Conservation (phyloP, 768 basidiomycete species). For the Terana coerulea region DNA sequence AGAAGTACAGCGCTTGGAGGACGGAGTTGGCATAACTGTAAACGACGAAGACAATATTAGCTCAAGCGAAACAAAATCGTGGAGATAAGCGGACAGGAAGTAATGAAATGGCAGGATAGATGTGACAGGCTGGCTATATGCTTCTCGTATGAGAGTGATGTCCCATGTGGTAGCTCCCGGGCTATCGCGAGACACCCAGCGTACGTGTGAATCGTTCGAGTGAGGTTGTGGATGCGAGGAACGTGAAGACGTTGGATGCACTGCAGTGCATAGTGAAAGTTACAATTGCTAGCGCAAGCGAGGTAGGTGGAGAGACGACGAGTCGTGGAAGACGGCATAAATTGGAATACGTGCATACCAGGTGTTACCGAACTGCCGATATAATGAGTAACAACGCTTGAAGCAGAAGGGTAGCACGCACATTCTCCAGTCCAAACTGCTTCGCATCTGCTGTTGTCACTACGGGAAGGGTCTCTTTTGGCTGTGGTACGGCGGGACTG, state of each 20-base stretch:
- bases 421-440: constrained; percentile 96
- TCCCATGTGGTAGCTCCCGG: constrained; percentile 1
- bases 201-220: constrained; percentile 5
- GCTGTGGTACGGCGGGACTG: constrained; percentile 14
- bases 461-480: constrained; percentile 15
- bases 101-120: background rate
- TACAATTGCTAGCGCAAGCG: too few species aligned
- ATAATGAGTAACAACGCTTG: constrained; percentile 8
- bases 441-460: constrained; percentile 67
- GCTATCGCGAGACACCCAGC: constrained; percentile 18
- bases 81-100: constrained; percentile 4
- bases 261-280: too few species aligned
- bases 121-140: too few species aligned
- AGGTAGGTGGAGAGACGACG: too few species aligned
- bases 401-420: constrained; percentile 38
- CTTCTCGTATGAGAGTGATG: too few species aligned
- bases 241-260: too few species aligned
- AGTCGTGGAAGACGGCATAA: background rate
- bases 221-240: too few species aligned
- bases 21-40: constrained; percentile 97
- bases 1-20: constrained; percentile 94
- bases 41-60: constrained; percentile 19
- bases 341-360: constrained; percentile 50
- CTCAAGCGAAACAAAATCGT: background rate
- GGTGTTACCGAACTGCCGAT: constrained; percentile 86